A percentile compares a stretch with the other conserved stretches of the same genome.
Evolutionary conservation across 2,329 filamentous ascomycete species (phyloP).

Genomic region (Aspergillus sp.): DNA sequence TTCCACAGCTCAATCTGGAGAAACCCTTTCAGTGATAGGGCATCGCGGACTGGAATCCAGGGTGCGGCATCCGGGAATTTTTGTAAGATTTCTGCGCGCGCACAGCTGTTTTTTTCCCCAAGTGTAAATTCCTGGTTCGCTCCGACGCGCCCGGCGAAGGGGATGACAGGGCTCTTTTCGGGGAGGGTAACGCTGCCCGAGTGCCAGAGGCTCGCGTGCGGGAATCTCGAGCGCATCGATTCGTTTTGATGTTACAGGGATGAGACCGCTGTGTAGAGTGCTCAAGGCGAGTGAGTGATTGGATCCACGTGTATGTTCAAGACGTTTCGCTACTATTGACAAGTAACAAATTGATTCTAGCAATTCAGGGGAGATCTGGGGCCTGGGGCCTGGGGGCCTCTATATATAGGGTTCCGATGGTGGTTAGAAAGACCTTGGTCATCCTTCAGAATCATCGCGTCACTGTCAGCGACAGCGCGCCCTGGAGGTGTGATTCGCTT

Average conservation of each 20-base stretch:
- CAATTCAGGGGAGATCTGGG: too few species aligned
- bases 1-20: conserved; percentile 43
- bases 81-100: conserved; percentile 30
- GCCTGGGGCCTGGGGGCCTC: neutral
- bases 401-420: neutral
- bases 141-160: conserved; percentile 18
- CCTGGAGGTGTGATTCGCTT: too few species aligned
- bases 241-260: too few species aligned
- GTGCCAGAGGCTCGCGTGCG: neutral
- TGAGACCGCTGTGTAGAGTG: too few species aligned
- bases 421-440: neutral
- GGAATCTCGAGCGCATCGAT: neutral
- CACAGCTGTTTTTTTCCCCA: conserved; percentile 27
- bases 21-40: conserved; percentile 42
- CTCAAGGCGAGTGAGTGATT: too few species aligned
- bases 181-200: neutral
- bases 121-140: conserved; percentile 19
- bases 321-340: neutral
- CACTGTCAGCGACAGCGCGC: conserved; percentile 13
- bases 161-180: neutral
- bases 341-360: neutral
- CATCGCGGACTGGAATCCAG: conserved; percentile 32
- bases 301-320: too few species aligned
- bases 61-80: conserved; percentile 48
- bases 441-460: conserved; percentile 1